Base-by-base conservation (phyloP, 768 basidiomycete species). In the Mycena metata region DNA sequence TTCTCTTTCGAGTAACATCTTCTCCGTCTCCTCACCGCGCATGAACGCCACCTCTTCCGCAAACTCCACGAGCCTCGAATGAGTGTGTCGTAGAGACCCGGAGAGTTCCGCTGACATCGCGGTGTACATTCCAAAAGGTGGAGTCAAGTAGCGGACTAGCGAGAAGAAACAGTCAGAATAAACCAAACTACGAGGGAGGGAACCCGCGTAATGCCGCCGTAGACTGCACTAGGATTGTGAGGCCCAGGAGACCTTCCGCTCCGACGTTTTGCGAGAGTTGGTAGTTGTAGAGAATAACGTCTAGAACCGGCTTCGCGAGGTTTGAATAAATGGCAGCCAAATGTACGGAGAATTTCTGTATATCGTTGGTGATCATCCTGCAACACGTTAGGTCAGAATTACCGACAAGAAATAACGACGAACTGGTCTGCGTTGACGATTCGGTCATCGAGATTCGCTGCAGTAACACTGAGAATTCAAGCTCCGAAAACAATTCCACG, bases 351-450 rank as follows among this genome's bases (percentile, higher is more conserved):
- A 98, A 99, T 60, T 91, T 92, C 77, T 96, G 94, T 54, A 98
- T 96, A 78, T 99, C 97, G 66, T 96, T 91, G 2, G 96, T 97
- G 59, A 98, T 94, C 92, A 96, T 96, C 83, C 93, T 96, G 74
- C 9, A 33, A 45, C 41, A 30, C 49, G 46, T 76, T 54, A 76
- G 16, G 67, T 51, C 23, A 62, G 30, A 55, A 69, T 49, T 35
- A 21, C 17, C 45, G 39, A 35, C 7, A 54, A 45, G 39, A 42
- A n/a, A 36, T 66, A 45, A 23, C 41, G 11, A 76, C 86, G 72
- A 62, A 93, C 92, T 98, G 96, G 77, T 98, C 96, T 17, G 95
- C 92, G 73, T 98, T 98, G 84, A 96, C 96, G 56, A 98, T 96
- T 56, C 97, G 85, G 76, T 98, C 97, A 76, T 98, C 96, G 73